Evolutionary conservation across 2,329 filamentous ascomycete genomes (phyloP).

Genomic region (Alternaria metachromatica): DNA sequence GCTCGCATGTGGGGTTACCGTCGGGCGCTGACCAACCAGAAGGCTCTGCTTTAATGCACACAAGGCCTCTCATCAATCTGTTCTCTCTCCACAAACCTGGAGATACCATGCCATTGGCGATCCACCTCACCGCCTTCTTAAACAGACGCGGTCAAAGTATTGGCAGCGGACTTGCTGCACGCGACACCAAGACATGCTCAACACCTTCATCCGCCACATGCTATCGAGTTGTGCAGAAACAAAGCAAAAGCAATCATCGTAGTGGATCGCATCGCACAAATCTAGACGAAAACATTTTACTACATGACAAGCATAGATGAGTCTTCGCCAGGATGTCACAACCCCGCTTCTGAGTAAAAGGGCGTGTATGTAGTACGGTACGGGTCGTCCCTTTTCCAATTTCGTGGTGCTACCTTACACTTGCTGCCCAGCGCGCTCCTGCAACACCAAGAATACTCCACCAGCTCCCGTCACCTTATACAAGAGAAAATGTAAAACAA

Average conservation of each 20-base stretch:
- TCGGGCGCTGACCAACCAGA: conserved; percentile 12
- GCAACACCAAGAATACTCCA: background rate
- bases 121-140: background rate
- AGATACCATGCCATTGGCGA: conserved; percentile 5
- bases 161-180: background rate
- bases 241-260: background rate
- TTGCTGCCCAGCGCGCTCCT: background rate
- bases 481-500: background rate
- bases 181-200: background rate
- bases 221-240: background rate
- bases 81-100: conserved; percentile 17
- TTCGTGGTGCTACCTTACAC: background rate
- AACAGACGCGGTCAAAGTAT: background rate
- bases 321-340: background rate
- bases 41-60: conserved; percentile 2
- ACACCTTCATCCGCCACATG: background rate
- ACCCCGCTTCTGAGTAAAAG: background rate
- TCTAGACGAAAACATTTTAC: background rate
- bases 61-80: conserved; percentile 17
- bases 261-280: background rate
- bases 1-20: conserved; percentile 16
- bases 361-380: background rate
- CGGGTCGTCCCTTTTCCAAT: background rate
- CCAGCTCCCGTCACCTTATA: background rate
- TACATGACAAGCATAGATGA: background rate